Evolutionary conservation across 148 eudicot species (phyloP), one percentile per base, ranked within the genome.

Genomic region (Hydrangea macrophylla): DNA sequence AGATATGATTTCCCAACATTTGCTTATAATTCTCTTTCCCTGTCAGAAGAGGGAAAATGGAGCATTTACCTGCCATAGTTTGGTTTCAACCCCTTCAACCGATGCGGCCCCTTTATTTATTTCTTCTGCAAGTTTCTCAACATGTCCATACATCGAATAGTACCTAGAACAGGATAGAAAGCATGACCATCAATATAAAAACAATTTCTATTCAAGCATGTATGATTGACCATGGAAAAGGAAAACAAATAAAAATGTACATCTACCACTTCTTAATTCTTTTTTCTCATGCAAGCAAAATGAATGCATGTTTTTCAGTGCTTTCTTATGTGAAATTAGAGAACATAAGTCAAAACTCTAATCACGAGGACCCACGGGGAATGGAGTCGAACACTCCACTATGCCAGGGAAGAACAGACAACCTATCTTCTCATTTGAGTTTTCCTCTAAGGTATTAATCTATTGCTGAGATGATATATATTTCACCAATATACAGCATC

Each of bases 81-180:
- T 83, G 69, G 89, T 93, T 67, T 92, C 98, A 26, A 92, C 91
- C 50, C 93, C 98, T 76, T 92, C 93, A 22, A 92, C 93, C n/a
- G 98, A 85, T 48, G 92, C 88, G 57, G 91, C 98, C 62, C 98
- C 98, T 75, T 89, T 87, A 80, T 78, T 76, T 33, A 92, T 92
- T 81, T 87, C 89, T 56, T 87, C 81, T 36, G 98, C 98, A 35
- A 92, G 81, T 80, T 82, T 86, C 75, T 83, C 90, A 27, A 92
- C 97, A 77, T 92, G 97, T 67, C 98, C 96, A 70, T 87, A 92
- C 93, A 87, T 92, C 64, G 97, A 92, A 70, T 89, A 87, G 78
- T 92, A 92, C 78, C 97, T 92, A 73, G 30, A 68, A 70, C 30
- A 72, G 36, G 60, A 50, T 51, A 36, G 7, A 67, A 26, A 54